phyloP scores from a whole-genome alignment of 139 green algal genomes.

The Choricystis sp. region DNA sequence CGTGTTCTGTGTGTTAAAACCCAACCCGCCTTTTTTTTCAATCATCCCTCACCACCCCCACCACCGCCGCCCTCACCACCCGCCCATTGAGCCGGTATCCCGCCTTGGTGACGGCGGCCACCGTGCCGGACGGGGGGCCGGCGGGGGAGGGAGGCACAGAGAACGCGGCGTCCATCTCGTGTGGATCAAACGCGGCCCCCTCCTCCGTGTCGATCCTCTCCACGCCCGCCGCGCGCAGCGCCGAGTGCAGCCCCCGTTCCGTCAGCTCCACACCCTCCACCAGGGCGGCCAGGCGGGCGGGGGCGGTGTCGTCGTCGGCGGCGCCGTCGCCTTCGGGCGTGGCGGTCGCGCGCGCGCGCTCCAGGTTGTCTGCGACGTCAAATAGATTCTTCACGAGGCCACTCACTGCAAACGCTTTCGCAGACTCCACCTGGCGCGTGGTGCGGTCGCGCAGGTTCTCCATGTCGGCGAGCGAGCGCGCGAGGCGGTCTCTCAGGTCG shows the following conservation, averaged over 20 bases:
- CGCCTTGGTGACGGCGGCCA: slow-evolving; percentile 70
- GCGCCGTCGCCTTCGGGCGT: slow-evolving; percentile 23
- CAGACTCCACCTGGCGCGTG: slow-evolving; percentile 36
- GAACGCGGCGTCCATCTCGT: background rate
- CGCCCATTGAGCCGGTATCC: slow-evolving; percentile 73
- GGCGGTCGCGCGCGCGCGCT: slow-evolving; percentile 54
- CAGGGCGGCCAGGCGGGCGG: slow-evolving; percentile 46
- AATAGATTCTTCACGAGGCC: slow-evolving; percentile 71
- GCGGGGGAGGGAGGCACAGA: slow-evolving; percentile 1
- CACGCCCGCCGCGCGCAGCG: slow-evolving; percentile 19
- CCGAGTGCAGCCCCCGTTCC: slow-evolving; percentile 16
- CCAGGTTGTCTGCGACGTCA: slow-evolving; percentile 90
- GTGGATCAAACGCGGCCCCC: background rate
- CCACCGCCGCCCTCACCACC: slow-evolving; percentile 63
- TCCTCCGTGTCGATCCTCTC: slow-evolving; percentile 44
- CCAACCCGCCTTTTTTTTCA: no score
- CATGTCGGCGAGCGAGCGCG: slow-evolving; percentile 74
- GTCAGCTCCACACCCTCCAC: slow-evolving; percentile 74
- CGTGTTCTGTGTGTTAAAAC: no score
- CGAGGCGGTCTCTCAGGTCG: slow-evolving; percentile 51
- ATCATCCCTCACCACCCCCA: slow-evolving; percentile 45
- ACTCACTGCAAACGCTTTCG: slow-evolving; percentile 72
- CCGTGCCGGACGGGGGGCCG: slow-evolving; percentile 48
- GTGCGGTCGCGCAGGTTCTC: slow-evolving; percentile 77
- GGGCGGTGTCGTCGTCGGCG: slow-evolving; percentile 14